Percentiles rank a stretch among this genome's conserved stretches.
phyloP scores from a whole-genome alignment of 129 eudicot species.

The Flaveria trinervia region DNA sequence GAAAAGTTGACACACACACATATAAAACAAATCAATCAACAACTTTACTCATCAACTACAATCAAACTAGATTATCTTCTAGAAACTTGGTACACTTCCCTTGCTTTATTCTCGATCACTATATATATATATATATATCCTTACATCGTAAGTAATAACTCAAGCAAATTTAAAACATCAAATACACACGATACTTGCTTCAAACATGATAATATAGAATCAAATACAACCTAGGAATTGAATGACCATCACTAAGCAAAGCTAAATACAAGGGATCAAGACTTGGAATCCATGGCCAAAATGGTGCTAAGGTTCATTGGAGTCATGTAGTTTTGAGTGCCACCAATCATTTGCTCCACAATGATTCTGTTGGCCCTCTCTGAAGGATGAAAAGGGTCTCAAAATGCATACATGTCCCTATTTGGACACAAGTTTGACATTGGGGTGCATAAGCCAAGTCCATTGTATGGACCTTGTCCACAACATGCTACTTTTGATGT shows the following conservation, averaged over 20 bases:
- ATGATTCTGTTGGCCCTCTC: slow-evolving; percentile 66
- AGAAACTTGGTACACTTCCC: background rate
- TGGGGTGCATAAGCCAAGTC: slow-evolving; percentile 67
- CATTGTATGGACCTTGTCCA: slow-evolving; percentile 85
- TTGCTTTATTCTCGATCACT: slow-evolving; percentile 16
- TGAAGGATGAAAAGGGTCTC: slow-evolving; percentile 84
- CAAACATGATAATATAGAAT: background rate
- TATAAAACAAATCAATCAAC: no score
- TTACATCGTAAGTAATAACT: background rate
- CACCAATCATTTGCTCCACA: slow-evolving; percentile 53
- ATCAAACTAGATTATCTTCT: no score
- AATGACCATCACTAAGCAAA: slow-evolving; percentile 1
- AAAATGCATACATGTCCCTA: slow-evolving; percentile 64
- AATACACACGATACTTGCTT: slow-evolving; percentile 18
- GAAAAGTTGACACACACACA: no score
- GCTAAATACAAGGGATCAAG: slow-evolving; percentile 30
- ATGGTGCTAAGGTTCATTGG: slow-evolving; percentile 73
- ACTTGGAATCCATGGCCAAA: slow-evolving; percentile 44
- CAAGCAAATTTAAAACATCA: slow-evolving; percentile 8
- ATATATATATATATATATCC: no score
- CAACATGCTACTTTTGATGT: slow-evolving; percentile 78
- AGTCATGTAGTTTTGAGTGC: slow-evolving; percentile 53
- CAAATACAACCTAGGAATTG: slow-evolving; percentile 9
- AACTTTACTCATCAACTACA: no score
- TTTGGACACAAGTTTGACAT: slow-evolving; percentile 67